Evolutionary conservation across 306 rosid genomes (phyloP).

Genomic region (Mimosa bimucronata): DNA sequence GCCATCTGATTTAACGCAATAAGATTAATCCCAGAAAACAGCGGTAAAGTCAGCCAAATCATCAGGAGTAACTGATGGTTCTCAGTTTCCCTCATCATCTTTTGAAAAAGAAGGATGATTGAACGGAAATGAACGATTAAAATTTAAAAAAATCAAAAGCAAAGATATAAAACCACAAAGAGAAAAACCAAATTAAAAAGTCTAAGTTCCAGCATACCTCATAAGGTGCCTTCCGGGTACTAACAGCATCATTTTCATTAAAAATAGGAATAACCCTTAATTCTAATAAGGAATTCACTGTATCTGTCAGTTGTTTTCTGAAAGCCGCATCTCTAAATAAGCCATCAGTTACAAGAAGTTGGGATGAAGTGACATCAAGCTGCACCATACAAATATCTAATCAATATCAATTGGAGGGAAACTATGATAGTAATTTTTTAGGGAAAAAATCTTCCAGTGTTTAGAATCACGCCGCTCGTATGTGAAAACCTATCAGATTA

Average conservation of each 20-base stretch:
- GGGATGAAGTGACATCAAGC: conserved; percentile 98
- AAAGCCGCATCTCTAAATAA: conserved; percentile 74
- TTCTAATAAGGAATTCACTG: conserved; percentile 66
- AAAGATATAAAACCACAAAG: too few species aligned
- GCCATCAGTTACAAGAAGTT: conserved; percentile 92
- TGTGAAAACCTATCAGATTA: background rate
- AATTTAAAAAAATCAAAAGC: conserved; percentile 1
- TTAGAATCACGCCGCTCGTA: background rate
- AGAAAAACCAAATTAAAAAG: conserved; percentile 19
- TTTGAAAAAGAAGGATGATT: background rate
- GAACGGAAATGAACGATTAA: background rate
- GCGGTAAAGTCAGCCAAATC: background rate
- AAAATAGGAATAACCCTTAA: conserved; percentile 87
- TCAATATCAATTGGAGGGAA: conserved; percentile 39
- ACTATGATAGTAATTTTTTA: background rate
- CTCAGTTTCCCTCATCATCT: background rate
- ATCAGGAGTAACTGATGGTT: background rate
- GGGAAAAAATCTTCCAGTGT: background rate
- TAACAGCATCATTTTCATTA: conserved; percentile 97
- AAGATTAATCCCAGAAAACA: background rate
- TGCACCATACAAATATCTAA: conserved; percentile 48
- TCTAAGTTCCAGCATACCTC: conserved; percentile 51
- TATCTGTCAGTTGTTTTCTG: conserved; percentile 80
- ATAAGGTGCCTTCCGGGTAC: conserved; percentile 89
- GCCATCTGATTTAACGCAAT: background rate